Evolutionary conservation across 2,329 filamentous ascomycete species (phyloP).

Genomic region (Chaetomiaceae sp.): DNA sequence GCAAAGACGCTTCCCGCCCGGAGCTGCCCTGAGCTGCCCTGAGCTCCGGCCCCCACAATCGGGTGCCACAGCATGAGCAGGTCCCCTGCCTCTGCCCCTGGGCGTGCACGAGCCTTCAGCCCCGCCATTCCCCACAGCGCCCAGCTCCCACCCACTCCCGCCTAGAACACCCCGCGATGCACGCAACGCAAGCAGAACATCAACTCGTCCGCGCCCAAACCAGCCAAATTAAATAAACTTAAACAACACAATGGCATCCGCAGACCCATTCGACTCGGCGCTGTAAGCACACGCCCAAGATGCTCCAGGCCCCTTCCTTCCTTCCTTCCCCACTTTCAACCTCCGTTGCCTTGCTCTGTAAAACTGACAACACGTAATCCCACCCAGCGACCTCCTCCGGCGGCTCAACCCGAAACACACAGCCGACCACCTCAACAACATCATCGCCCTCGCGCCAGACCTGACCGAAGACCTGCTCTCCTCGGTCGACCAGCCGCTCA

Average conservation of each 20-base stretch:
- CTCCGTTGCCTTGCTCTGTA: not conserved
- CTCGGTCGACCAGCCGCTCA: slow-evolving; percentile 92
- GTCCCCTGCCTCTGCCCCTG: slow-evolving; percentile 5
- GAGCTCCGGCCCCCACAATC: not conserved
- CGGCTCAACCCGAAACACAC: slow-evolving; percentile 95
- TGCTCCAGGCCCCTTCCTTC: not conserved
- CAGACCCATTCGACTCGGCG: slow-evolving; percentile 70
- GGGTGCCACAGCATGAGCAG: not conserved
- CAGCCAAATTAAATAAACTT: not conserved
- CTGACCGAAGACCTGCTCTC: slow-evolving; percentile 97
- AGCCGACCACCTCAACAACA: slow-evolving; percentile 77
- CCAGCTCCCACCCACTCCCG: slow-evolving; percentile 3
- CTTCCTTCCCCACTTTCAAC: slow-evolving; percentile 1
- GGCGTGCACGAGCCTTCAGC: slow-evolving; percentile 21
- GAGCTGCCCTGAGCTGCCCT: no score
- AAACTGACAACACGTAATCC: not conserved
- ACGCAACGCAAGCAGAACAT: no score
- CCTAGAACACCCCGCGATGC: slow-evolving; percentile 17
- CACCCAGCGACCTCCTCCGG: slow-evolving; percentile 84
- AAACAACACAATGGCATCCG: slow-evolving; percentile 34
- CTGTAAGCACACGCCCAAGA: no score
- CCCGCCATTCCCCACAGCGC: slow-evolving; percentile 11
- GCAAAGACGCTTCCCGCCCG: no score
- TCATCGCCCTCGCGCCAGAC: slow-evolving; percentile 83
- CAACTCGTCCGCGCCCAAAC: not conserved